A percentile compares a stretch with the other conserved stretches of the same genome.
Evolutionary conservation across 257 asterid genomes (phyloP).

Genomic region (Nicotiana tomentosiformis): DNA sequence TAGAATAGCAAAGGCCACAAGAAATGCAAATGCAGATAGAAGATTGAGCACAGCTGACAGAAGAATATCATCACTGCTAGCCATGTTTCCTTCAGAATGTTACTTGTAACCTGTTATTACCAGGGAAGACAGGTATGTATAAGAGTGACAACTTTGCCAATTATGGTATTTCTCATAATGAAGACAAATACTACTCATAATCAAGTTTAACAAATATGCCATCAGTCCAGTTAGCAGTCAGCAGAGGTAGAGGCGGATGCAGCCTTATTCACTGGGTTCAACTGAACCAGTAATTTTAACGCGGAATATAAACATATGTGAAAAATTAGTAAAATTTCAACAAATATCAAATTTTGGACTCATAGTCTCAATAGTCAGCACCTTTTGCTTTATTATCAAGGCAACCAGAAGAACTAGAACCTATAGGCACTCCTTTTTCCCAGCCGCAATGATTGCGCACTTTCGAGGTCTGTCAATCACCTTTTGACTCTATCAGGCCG

Average conservation of each 20-base stretch:
- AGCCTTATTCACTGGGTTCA: neutral
- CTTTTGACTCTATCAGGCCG: neutral
- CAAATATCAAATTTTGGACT: neutral
- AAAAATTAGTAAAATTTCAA: neutral
- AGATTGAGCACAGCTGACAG: conserved; percentile 71
- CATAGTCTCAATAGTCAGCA: neutral
- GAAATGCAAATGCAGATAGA: conserved; percentile 69
- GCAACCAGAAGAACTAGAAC: neutral
- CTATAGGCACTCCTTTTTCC: neutral
- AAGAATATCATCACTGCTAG: conserved; percentile 55
- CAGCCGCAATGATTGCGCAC: neutral
- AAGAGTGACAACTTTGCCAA: neutral
- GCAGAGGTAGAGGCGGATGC: neutral
- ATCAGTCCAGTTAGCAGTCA: neutral
- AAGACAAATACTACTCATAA: neutral
- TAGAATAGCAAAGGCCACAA: conserved; percentile 62
- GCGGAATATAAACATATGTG: neutral
- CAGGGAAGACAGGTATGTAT: neutral
- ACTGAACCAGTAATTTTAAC: neutral
- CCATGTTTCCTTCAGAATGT: conserved; percentile 34
- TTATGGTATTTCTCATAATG: neutral
- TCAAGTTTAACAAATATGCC: neutral
- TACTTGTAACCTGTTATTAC: neutral
- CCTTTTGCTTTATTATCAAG: neutral
- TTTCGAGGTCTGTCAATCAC: neutral